phyloP scores from a whole-genome alignment of 202 grass and related monocot genomes.

The Schoenoplectus tabernaemontani region DNA sequence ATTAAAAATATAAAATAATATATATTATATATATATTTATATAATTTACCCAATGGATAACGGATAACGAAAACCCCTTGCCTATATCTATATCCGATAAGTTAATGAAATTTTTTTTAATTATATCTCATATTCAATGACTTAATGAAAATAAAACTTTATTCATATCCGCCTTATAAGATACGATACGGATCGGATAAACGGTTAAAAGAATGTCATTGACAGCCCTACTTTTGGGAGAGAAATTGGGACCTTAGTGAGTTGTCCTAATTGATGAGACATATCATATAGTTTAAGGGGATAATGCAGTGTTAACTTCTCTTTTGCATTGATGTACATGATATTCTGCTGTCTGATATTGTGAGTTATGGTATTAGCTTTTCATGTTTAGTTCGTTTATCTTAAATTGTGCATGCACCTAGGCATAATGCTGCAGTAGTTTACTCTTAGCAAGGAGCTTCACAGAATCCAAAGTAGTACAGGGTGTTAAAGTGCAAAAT shows the following conservation, averaged over 20 bases:
- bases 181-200: no score
- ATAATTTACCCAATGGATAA: no score
- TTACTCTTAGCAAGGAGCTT: slow-evolving; percentile 8
- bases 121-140: no score
- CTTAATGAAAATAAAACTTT: no score
- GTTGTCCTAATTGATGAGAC: background rate
- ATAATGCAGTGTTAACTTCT: background rate
- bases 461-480: slow-evolving; percentile 24
- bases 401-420: slow-evolving; percentile 14
- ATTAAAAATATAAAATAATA: no score
- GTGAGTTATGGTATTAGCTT: background rate
- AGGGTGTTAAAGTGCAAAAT: slow-evolving; percentile 26
- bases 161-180: no score
- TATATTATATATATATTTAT: no score
- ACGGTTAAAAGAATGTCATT: no score
- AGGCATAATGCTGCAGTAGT: background rate
- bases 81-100: no score
- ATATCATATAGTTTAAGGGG: background rate
- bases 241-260: background rate
- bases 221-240: background rate
- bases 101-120: no score
- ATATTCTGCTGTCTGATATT: background rate
- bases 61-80: no score
- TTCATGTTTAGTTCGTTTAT: slow-evolving; percentile 9
- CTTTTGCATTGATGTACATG: background rate